phyloP scores from a whole-genome alignment of 2,329 filamentous ascomycete species.

The Alternaria alternata region DNA sequence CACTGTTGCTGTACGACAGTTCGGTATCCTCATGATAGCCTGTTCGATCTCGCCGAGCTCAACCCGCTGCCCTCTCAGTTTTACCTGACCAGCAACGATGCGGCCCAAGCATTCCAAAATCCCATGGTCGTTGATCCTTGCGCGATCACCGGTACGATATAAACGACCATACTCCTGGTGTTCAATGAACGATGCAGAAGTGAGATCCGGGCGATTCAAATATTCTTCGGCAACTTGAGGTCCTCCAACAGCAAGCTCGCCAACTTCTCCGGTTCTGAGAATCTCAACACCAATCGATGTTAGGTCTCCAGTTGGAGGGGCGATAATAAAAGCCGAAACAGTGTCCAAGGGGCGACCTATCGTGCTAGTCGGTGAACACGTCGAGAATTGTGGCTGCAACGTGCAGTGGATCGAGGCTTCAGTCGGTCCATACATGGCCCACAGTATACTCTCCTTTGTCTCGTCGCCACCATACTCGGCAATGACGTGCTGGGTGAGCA shows the following conservation, averaged over 20 bases:
- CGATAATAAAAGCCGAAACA: conserved; percentile 77
- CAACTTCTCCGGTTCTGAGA: conserved; percentile 71
- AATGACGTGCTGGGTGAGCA: conserved; percentile 81
- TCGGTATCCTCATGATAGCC: conserved; percentile 38
- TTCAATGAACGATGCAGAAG: conserved; percentile 72
- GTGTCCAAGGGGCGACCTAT: conserved; percentile 84
- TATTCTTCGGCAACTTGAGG: conserved; percentile 82
- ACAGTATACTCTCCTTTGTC: conserved; percentile 70
- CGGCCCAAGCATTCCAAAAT: conserved; percentile 84
- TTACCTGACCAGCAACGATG: conserved; percentile 81
- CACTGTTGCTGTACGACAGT: conserved; percentile 70
- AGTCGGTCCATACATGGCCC: conserved; percentile 94
- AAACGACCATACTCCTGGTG: conserved; percentile 70
- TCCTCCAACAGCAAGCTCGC: conserved; percentile 84
- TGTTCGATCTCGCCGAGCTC: conserved; percentile 72
- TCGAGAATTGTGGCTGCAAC: conserved; percentile 69
- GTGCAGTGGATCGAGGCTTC: conserved; percentile 94
- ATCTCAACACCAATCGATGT: conserved; percentile 56
- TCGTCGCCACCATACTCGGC: conserved; percentile 75
- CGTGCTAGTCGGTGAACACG: conserved; percentile 66
- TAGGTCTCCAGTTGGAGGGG: conserved; percentile 48
- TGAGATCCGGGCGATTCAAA: conserved; percentile 81
- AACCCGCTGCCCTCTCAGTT: conserved; percentile 83
- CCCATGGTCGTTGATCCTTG: conserved; percentile 71
- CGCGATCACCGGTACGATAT: conserved; percentile 88